Percentiles rank a stretch among this genome's conserved stretches.
These are phyloP conservation scores for Debaryomycetaceae sp. DNA, from an alignment of 1,139 yeast species.

Conservation along the genomic window DNA sequence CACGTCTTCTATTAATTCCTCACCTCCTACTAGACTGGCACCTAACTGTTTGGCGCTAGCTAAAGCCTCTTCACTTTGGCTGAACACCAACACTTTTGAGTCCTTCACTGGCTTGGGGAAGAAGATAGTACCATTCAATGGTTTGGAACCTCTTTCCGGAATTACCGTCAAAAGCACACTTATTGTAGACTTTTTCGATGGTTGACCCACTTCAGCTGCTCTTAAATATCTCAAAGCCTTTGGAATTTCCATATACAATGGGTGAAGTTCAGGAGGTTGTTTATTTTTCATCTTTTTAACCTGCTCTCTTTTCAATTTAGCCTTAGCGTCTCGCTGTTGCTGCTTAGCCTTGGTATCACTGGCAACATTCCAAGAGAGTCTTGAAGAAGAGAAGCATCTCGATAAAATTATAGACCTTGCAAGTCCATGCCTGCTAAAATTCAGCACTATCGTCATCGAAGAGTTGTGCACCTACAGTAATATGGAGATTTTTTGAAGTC, in stretches of 20 bases:
- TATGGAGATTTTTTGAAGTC: neutral
- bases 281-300: conserved; percentile 36
- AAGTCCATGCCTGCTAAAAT: neutral
- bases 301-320: conserved; percentile 29
- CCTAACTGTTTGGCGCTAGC: conserved; percentile 56
- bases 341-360: conserved; percentile 5
- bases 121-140: conserved; percentile 67
- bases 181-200: conserved; percentile 64
- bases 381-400: conserved; percentile 2
- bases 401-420: conserved; percentile 1
- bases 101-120: conserved; percentile 75
- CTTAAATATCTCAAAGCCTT: conserved; percentile 74
- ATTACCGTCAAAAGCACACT: conserved; percentile 64
- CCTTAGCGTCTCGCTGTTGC: conserved; percentile 14
- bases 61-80: conserved; percentile 51
- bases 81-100: conserved; percentile 65
- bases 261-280: conserved; percentile 48
- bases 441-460: neutral
- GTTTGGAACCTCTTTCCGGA: conserved; percentile 76
- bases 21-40: conserved; percentile 65
- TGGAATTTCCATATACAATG: conserved; percentile 69
- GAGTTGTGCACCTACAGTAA: neutral
- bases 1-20: conserved; percentile 63
- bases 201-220: conserved; percentile 88
- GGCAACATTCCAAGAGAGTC: conserved; percentile 1